Conservation (phyloP, 2,329 filamentous ascomycete genomes). For the Talaromyces sp. region DNA sequence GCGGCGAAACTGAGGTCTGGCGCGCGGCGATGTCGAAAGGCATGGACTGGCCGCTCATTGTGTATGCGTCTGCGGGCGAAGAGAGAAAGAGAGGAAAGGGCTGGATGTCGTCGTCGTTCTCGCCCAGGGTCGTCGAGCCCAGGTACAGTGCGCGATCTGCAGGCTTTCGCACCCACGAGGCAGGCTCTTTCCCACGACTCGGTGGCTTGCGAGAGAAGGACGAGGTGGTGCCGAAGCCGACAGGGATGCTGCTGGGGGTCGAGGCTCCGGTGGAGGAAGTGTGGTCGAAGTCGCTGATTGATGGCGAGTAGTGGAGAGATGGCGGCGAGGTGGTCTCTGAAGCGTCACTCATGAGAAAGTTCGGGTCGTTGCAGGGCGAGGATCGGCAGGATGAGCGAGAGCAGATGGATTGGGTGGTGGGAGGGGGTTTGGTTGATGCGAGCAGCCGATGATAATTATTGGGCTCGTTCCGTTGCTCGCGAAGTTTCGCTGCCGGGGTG, state of each 20-base stretch:
- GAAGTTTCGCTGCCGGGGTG: neutral
- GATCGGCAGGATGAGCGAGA: neutral
- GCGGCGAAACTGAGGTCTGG: constrained; percentile 54
- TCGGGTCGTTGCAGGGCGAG: neutral
- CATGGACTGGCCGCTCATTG: constrained; percentile 49
- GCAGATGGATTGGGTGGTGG: neutral
- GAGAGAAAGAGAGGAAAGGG: constrained; percentile 37
- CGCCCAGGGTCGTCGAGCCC: constrained; percentile 22
- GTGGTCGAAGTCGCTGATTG: constrained; percentile 42
- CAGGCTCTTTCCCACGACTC: constrained; percentile 38
- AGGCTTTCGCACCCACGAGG: constrained; percentile 39
- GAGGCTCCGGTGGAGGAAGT: constrained; percentile 45
- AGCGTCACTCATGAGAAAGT: constrained; percentile 47
- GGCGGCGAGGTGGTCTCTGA: constrained; percentile 47
- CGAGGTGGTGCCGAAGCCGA: constrained; percentile 41
- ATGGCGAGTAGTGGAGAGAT: constrained; percentile 48
- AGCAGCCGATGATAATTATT: neutral
- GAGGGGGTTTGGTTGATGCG: neutral
- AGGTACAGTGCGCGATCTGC: constrained; percentile 27
- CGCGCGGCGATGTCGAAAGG: constrained; percentile 58
- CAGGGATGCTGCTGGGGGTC: constrained; percentile 44
- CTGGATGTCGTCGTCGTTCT: constrained; percentile 26
- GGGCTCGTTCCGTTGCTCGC: neutral
- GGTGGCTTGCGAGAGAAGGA: constrained; percentile 33
- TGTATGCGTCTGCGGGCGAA: constrained; percentile 26